Evolutionary conservation across 2,329 filamentous ascomycete species (phyloP), one percentile per base, ranked within the genome.

Genomic region (Ascochyta koolunga): DNA sequence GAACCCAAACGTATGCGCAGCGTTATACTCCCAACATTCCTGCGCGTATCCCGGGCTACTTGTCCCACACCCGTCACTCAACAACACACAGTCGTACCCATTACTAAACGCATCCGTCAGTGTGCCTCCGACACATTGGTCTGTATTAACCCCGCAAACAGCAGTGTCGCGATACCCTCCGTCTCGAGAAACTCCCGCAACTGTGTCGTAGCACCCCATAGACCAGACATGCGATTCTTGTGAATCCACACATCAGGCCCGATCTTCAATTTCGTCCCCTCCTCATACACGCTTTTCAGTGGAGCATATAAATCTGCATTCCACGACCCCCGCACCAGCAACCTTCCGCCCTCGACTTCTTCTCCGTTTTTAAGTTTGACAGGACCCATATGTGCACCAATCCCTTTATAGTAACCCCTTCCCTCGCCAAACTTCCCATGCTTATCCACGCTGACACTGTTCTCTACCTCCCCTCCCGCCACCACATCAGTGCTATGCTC

Each of bases 131-230:
- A 78, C 70, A 50, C 76, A 78, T 59, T 78, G 76, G 61, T 78
- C 76, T 32, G 76, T 78, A 60, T 78, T 77, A 13, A 78, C 73
- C 4, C 76, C 2, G 74, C 66, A 50, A 78, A 77, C 2, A 78
- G 64, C 50, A 76, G 56, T 11, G 76, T 77, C 62, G 67, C 68
- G 51, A 77, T 75, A 2, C 71, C 73, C 37, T 75, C 70, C 42
- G 69, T 56, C n/a, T 72, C 64, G 16, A 78, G 51, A 61, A 73
- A 77, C 49, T 70, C 65, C 56, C 78, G 70, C 37, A 73, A 65
- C 0, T 62, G 62, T 13, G 74, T 69, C 7, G 64, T 65, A 0
- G 64, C 64, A 31, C 70, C 72, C 75, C 75, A 78, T 25, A 78
- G 53, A 5, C 74, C 76, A 3, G 71, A 74, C 75, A 77, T 77